Evolutionary conservation across 78 protist genomes (phyloP), one percentile per base, ranked within the genome.

Genomic region (Polysphondylium violaceum): DNA sequence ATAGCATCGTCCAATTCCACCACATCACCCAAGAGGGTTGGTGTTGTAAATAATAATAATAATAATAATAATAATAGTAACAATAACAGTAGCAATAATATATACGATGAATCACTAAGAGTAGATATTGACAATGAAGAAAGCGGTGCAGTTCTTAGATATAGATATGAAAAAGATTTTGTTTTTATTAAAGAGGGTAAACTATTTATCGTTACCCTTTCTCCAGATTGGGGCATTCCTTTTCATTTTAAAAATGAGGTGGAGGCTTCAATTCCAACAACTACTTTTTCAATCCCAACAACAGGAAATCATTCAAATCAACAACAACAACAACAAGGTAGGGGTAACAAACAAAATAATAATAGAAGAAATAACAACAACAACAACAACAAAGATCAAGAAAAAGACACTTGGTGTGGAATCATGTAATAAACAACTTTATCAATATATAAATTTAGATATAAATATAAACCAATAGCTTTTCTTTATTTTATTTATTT

Each of bases 101-200:
- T 25, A 4, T 40, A 50, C 1, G 51, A 50, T 0, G 6, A 60
- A 3, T 60, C 9, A 31, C 33, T 72, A 72, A 50, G 9, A 19
- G 63, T 72, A 29, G 63, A 69, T 0, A 73, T 69, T 2, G 91
- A 83, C 9, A 67, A 67, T 38, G 72, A 56, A n/a, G 53, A 43
- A 21, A 17, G 64, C 19, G n/a, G n/a, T n/a, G 35, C 58, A 0
- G 35, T 83, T 14, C 44, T 83, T 4, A 67, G 79, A 44, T 83
- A 83, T 59, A 51, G 69, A 71, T 83, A 83, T 71, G 81, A 83
- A 69, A 83, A 83, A 59, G 91, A 83, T 69, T 83, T 83, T 23
- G 64, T 83, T n/a, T 60, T 83, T n/a, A 9, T 69, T 17, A 67
- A 69, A 41, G 75, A 83, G 55, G 79, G 74, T 19, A 38, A 64